A percentile compares a stretch with the other conserved stretches of the same genome.
Evolutionary conservation across 495 filamentous ascomycete species (phyloP).

Genomic region (Hypoxylon intermedium): DNA sequence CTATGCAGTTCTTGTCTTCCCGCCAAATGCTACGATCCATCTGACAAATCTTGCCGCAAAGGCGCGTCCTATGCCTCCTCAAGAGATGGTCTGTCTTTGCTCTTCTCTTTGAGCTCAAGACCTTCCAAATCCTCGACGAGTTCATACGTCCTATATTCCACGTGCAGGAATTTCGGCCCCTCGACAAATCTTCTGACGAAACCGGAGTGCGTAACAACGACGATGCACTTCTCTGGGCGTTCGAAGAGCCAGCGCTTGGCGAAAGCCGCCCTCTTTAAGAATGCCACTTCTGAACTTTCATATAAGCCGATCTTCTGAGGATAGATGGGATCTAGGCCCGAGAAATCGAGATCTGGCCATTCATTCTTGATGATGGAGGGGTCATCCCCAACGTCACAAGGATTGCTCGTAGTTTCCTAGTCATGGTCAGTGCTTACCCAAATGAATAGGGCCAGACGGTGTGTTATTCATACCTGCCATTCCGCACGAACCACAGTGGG

Average conservation of each 20-base stretch:
- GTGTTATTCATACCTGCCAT: constrained; percentile 53
- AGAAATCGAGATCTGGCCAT: constrained; percentile 57
- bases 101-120: constrained; percentile 41
- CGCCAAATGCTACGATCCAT: not conserved
- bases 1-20: not conserved
- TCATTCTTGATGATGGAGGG: constrained; percentile 43
- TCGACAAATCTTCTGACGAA: constrained; percentile 53
- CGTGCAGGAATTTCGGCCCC: constrained; percentile 51
- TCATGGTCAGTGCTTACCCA: constrained; percentile 6
- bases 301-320: constrained; percentile 58
- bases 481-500: constrained; percentile 54
- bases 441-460: not conserved
- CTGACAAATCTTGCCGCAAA: not conserved
- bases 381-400: constrained; percentile 57
- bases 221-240: constrained; percentile 59
- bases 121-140: constrained; percentile 47
- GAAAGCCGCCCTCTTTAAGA: constrained; percentile 50
- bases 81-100: constrained; percentile 28
- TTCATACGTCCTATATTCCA: constrained; percentile 59
- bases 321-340: constrained; percentile 53
- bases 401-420: constrained; percentile 60
- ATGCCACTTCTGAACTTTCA: constrained; percentile 48
- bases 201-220: constrained; percentile 59
- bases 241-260: constrained; percentile 51
- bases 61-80: not conserved